Evolutionary conservation across 2,329 filamentous ascomycete genomes (phyloP).

Genomic region (Cladorrhinum sp.): DNA sequence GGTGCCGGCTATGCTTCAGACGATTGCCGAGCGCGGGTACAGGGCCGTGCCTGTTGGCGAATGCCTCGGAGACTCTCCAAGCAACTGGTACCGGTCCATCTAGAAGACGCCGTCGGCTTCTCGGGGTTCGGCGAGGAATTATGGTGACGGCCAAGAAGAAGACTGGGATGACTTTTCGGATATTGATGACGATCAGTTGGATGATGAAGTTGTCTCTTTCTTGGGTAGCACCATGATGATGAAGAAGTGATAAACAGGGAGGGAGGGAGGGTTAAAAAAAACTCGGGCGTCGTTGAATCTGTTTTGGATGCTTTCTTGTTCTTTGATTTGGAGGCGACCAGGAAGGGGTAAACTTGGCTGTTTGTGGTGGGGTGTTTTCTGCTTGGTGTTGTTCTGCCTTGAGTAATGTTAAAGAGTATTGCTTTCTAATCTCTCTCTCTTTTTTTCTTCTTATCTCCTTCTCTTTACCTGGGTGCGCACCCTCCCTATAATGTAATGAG

Average conservation of each 20-base stretch:
- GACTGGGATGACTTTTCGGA: neutral
- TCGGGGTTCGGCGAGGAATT: neutral
- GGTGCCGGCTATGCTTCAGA: constrained; percentile 41
- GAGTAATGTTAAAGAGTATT: neutral
- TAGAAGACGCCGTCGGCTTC: neutral
- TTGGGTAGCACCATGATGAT: no score
- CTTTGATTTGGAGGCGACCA: neutral
- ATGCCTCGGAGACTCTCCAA: constrained; percentile 50
- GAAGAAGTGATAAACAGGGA: neutral
- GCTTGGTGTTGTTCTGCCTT: neutral
- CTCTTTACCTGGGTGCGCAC: neutral
- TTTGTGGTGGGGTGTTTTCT: neutral
- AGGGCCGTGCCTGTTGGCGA: constrained; percentile 54
- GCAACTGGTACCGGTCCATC: constrained; percentile 24
- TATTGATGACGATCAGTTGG: neutral
- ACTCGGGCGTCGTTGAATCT: neutral
- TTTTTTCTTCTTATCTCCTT: neutral
- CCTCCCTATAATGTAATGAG: constrained; percentile 1
- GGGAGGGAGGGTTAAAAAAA: neutral
- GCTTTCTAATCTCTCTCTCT: no score
- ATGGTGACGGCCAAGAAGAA: neutral
- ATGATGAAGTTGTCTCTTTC: neutral
- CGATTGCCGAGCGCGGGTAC: constrained; percentile 41
- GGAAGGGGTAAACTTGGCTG: neutral
- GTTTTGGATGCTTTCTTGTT: neutral